Conservation (phyloP, 2,329 filamentous ascomycete genomes). For the Diplodia intermedia region DNA sequence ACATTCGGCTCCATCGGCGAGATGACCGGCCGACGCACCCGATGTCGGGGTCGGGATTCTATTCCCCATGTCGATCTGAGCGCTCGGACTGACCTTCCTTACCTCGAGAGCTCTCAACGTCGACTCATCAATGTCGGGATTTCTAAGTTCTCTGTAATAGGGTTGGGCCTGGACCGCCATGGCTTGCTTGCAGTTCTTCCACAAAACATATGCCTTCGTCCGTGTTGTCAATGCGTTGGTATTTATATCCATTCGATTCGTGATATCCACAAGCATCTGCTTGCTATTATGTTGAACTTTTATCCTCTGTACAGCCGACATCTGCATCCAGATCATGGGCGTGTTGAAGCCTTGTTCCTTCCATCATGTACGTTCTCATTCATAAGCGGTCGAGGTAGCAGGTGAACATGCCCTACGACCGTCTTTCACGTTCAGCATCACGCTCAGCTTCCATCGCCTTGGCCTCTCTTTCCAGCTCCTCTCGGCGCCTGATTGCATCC, state of each 20-base stretch:
- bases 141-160: not conserved
- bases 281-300: constrained; percentile 31
- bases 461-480: constrained; percentile 48
- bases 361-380: not conserved
- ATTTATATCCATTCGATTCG: not conserved
- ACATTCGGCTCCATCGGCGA: constrained; percentile 24
- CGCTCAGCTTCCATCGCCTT: constrained; percentile 29
- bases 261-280: constrained; percentile 9
- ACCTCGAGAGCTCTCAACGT: not conserved
- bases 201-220: not conserved
- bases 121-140: constrained; percentile 6
- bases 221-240: not conserved
- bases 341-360: constrained; percentile 16
- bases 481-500: constrained; percentile 52
- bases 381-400: not conserved
- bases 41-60: constrained; percentile 21
- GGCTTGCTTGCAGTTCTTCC: constrained; percentile 6
- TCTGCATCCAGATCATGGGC: not conserved
- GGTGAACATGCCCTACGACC: not conserved
- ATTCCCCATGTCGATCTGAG: constrained; percentile 17
- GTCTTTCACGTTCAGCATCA: constrained; percentile 17
- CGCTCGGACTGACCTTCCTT: constrained; percentile 5
- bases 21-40: constrained; percentile 22
- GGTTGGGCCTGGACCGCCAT: constrained; percentile 1
- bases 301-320: not conserved